Conservation (phyloP, 2,329 filamentous ascomycete genomes). For the Fusarium bactridioides region DNA sequence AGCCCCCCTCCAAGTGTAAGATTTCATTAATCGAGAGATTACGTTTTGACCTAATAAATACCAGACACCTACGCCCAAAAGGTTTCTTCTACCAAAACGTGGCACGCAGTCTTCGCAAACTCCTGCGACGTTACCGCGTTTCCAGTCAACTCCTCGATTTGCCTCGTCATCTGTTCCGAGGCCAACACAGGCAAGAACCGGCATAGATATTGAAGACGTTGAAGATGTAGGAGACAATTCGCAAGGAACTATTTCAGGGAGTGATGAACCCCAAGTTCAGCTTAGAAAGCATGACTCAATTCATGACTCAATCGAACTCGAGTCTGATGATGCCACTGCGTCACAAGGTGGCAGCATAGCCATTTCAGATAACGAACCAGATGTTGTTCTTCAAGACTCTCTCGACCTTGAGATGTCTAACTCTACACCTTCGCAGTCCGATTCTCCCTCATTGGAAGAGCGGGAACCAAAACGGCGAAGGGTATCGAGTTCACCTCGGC, state of each 20-base stretch:
- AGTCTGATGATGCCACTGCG: constrained; percentile 34
- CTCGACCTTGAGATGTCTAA: constrained; percentile 11
- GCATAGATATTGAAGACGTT: constrained; percentile 46
- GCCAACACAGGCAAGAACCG: constrained; percentile 39
- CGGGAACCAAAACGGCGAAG: constrained; percentile 42
- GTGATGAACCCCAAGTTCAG: background rate
- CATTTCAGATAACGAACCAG: constrained; percentile 4
- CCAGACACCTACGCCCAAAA: constrained; percentile 51
- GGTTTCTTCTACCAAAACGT: constrained; percentile 50
- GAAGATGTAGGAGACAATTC: constrained; percentile 40
- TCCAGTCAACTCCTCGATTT: constrained; percentile 52
- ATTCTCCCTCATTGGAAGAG: constrained; percentile 17
- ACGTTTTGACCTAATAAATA: background rate
- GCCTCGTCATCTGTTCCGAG: constrained; percentile 45
- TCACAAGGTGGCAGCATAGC: constrained; percentile 17
- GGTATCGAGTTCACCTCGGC: constrained; percentile 41
- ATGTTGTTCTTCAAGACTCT: background rate
- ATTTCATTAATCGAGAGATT: background rate
- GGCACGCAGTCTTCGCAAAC: constrained; percentile 45
- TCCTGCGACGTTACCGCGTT: constrained; percentile 43
- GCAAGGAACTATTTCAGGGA: constrained; percentile 9
- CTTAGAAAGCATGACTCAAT: constrained; percentile 17
- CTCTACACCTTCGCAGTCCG: background rate
- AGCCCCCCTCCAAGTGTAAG: constrained; percentile 41
- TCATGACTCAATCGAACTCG: constrained; percentile 43